A percentile compares a stretch with the other conserved stretches of the same genome.
These are phyloP conservation scores for Polygonum aviculare DNA, from an alignment of 148 eudicot species.

Conservation along the genomic window DNA sequence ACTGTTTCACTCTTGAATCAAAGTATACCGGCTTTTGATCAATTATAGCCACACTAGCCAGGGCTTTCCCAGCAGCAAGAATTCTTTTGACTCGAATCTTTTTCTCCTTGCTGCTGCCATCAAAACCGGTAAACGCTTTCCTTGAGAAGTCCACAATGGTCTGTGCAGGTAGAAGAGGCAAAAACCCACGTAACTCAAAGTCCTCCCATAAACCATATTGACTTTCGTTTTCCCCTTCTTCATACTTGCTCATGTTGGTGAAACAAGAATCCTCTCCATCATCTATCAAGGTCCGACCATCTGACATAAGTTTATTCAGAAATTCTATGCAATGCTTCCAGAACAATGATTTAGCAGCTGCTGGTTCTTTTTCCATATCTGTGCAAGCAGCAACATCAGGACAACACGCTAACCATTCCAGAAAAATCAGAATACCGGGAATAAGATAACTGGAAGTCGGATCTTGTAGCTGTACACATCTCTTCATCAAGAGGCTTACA, in stretches of 20 bases:
- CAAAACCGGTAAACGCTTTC: constrained; percentile 27
- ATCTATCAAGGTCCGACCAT: constrained; percentile 24
- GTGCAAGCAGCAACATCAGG: constrained; percentile 37
- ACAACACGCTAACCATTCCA: constrained; percentile 54
- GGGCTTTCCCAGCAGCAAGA: constrained; percentile 42
- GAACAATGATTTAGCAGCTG: constrained; percentile 26
- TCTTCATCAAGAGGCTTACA: constrained; percentile 35
- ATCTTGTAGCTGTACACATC: constrained; percentile 37
- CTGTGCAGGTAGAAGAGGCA: constrained; percentile 52
- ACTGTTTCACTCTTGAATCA: constrained; percentile 33
- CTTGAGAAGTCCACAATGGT: constrained; percentile 41
- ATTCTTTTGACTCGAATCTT: constrained; percentile 42
- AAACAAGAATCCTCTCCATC: constrained; percentile 43
- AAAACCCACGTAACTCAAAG: constrained; percentile 53
- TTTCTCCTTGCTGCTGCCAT: constrained; percentile 44
- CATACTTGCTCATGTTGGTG: constrained; percentile 39
- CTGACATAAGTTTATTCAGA: constrained; percentile 38
- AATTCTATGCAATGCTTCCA: constrained; percentile 43
- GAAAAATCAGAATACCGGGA: constrained; percentile 46
- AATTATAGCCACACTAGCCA: constrained; percentile 31
- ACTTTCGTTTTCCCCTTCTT: constrained; percentile 42
- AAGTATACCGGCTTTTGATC: constrained; percentile 35
- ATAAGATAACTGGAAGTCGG: constrained; percentile 42
- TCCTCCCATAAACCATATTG: constrained; percentile 47
- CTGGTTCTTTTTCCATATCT: constrained; percentile 25